Evolutionary conservation across 306 rosid genomes (phyloP).

Genomic region (Castanea crenata): DNA sequence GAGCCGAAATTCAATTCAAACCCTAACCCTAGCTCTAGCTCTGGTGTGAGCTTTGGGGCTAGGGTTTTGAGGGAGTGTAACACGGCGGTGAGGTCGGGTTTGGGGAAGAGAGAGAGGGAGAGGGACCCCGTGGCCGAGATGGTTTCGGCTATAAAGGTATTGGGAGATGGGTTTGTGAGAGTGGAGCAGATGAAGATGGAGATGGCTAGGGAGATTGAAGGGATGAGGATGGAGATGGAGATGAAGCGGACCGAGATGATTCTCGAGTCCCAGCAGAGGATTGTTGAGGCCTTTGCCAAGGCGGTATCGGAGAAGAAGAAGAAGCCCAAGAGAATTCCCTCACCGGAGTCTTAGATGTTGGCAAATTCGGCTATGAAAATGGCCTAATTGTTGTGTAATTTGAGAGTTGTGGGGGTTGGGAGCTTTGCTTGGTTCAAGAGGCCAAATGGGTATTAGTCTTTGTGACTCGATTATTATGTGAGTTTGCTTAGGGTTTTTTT

Average conservation of each 20-base stretch:
- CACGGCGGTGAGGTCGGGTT: constrained; percentile 25
- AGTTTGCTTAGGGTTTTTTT: neutral
- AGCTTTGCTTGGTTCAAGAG: neutral
- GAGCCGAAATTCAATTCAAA: constrained; percentile 49
- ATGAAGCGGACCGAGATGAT: constrained; percentile 95
- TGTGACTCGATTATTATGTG: neutral
- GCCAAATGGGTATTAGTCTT: neutral
- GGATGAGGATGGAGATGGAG: constrained; percentile 95
- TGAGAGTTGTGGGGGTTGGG: neutral
- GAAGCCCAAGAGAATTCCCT: constrained; percentile 54
- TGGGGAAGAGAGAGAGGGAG: constrained; percentile 55
- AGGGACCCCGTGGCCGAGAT: constrained; percentile 62
- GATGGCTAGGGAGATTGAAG: constrained; percentile 88
- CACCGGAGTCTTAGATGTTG: constrained; percentile 47
- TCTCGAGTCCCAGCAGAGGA: constrained; percentile 81
- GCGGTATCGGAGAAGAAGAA: constrained; percentile 74
- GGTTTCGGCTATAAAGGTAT: constrained; percentile 71
- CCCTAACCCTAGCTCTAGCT: constrained; percentile 24
- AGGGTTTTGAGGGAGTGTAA: constrained; percentile 55
- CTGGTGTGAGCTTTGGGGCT: constrained; percentile 35
- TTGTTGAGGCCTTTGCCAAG: constrained; percentile 85
- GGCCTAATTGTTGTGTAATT: neutral
- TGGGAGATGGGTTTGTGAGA: constrained; percentile 94
- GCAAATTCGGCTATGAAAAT: neutral
- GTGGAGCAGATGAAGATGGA: constrained; percentile 98